Evolutionary conservation across 331 rosid genomes (phyloP).

Genomic region (Malus hybrid): DNA sequence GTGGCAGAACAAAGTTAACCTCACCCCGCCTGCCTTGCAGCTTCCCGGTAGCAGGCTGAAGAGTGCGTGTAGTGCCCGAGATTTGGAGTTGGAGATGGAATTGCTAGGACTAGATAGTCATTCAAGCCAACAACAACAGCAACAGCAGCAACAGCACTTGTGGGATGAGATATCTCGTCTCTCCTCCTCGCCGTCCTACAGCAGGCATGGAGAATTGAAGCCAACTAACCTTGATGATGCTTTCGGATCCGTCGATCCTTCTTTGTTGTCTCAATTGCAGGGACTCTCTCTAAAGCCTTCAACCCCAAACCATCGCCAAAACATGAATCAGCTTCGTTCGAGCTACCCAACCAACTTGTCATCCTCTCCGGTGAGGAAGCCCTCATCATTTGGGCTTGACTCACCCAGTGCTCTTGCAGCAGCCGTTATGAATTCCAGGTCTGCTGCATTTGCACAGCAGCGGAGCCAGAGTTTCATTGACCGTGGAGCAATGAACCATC

Average conservation of each 20-base stretch:
- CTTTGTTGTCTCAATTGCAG: constrained; percentile 56
- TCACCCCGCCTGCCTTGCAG: constrained; percentile 82
- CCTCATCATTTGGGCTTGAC: constrained; percentile 64
- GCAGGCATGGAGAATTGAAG: constrained; percentile 59
- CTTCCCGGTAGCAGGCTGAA: constrained; percentile 85
- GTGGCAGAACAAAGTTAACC: constrained; percentile 81
- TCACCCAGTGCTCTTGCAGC: constrained; percentile 78
- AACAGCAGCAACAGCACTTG: constrained; percentile 54
- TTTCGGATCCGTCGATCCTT: constrained; percentile 67
- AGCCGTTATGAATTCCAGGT: constrained; percentile 89
- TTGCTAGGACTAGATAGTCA: constrained; percentile 51
- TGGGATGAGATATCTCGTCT: constrained; percentile 79
- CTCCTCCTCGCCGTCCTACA: constrained; percentile 68
- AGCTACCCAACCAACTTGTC: constrained; percentile 69
- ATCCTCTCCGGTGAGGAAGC: constrained; percentile 73
- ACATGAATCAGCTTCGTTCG: constrained; percentile 78
- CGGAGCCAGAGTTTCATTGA: constrained; percentile 96
- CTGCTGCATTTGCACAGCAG: constrained; percentile 82
- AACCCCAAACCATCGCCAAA: constrained; percentile 70
- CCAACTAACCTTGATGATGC: constrained; percentile 83
- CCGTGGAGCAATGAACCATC: constrained; percentile 52
- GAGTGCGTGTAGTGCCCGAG: constrained; percentile 74
- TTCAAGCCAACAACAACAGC: constrained; percentile 34
- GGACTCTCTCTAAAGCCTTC: constrained; percentile 51
- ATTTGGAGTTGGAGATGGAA: constrained; percentile 72